These are phyloP conservation scores for Malbranchea zuffiana DNA, from an alignment of 2,329 filamentous ascomycete species.

Conservation along the genomic window DNA sequence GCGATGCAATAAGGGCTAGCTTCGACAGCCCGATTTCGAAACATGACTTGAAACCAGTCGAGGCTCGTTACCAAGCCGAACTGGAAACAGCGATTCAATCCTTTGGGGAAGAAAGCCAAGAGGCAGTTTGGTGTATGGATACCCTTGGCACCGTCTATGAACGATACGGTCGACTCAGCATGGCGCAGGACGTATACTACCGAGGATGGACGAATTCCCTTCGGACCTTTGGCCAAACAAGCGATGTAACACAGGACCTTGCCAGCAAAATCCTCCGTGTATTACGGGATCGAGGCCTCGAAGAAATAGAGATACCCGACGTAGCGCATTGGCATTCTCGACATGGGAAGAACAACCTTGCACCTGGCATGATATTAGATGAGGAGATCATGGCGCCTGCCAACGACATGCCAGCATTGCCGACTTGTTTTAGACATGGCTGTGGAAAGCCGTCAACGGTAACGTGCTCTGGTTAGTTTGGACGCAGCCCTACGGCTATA, in stretches of 20 bases:
- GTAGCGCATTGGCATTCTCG: not conserved
- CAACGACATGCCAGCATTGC: not conserved
- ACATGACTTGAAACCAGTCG: slow-evolving; percentile 1
- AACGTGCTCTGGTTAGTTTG: slow-evolving; percentile 1
- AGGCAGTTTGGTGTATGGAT: slow-evolving; percentile 4
- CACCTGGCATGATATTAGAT: slow-evolving; percentile 1
- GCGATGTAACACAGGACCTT: slow-evolving; percentile 1
- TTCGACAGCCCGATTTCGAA: not conserved
- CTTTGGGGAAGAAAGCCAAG: slow-evolving; percentile 2
- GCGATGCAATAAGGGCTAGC: not conserved
- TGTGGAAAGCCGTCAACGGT: not conserved
- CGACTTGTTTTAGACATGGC: not conserved
- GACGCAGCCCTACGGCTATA: not conserved
- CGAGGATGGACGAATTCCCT: slow-evolving; percentile 1
- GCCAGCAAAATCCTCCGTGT: not conserved
- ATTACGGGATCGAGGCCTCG: slow-evolving; percentile 1
- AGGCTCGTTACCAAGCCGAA: not conserved
- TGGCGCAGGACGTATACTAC: slow-evolving; percentile 2
- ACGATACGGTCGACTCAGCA: slow-evolving; percentile 1
- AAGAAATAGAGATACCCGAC: not conserved
- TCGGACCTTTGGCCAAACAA: slow-evolving; percentile 1
- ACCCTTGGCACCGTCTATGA: slow-evolving; percentile 4
- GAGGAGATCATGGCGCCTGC: not conserved
- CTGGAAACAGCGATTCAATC: slow-evolving; percentile 1
- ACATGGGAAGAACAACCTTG: not conserved